Base-by-base conservation (phyloP, 345 rosid genomes). In the Abelmoschus esculentus region DNA sequence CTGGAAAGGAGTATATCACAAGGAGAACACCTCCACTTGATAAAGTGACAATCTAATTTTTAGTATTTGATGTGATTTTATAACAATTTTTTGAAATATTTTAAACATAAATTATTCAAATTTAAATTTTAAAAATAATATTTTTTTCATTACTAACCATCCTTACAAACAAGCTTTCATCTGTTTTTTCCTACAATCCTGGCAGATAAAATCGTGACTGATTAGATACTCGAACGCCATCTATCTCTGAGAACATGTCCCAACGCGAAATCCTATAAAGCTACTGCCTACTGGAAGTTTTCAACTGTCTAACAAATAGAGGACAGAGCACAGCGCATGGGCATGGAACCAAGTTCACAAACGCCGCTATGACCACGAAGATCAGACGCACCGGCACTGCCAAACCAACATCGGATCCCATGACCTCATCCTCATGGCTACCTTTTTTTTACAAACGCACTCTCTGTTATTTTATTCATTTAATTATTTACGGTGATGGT, bases 241-340 rank as follows among this genome's bases (percentile, higher is more conserved):
- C 1, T 0, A 29, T 66, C n/a, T 29, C n/a, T 14, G 58, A 22
- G 34, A 49, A 50, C 10, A 9, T 31, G 46, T 50, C 11, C 4
- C 1, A 54, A 19, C 18, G 5, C 28, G 28, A 19, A 54, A 15
- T 31, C 60, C 60, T 14, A 56, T 11, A 10, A 56, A 11, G 15
- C 4, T 40, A 40, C 13, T 56, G 14, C 7, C 4, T 40, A 40
- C 13, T 56, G 14, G 9, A 56, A 56, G 60, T 56, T 56, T 56
- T 56, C 60, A 56, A 56, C 15, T 56, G 72, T 69, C 72, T 55
- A 7, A 22, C 29, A 34, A 69, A 53, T 8, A 55, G 62, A 53
- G 7, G 62, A 69, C 72, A 54, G 18, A 7, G 18, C 55, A 40
- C 62, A 62, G 72, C 72, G 72, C 72, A 69, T 55, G 72, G 71